Conservation (phyloP, 1,284 basidiomycete species). For the Irpex sp. region DNA sequence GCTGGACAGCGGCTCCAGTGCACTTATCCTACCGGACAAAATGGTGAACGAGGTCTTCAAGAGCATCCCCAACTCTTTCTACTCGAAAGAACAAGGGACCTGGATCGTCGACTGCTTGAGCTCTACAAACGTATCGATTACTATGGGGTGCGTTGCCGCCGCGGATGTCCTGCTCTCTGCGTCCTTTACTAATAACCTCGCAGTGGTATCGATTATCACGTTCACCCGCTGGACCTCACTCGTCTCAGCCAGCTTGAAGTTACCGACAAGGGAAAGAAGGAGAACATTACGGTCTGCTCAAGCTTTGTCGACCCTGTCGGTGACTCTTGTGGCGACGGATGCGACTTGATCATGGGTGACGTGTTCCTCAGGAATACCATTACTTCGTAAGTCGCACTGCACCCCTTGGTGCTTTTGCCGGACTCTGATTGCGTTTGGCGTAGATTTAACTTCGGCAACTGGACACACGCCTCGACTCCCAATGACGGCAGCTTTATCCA, state of each 20-base stretch:
- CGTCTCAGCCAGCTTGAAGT: neutral
- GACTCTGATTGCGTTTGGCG: neutral
- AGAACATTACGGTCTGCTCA: slow-evolving; percentile 18
- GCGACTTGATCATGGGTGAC: slow-evolving; percentile 34
- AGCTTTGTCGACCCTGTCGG: slow-evolving; percentile 11
- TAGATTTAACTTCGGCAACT: slow-evolving; percentile 13
- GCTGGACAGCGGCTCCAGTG: neutral
- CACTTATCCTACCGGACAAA: neutral
- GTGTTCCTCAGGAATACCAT: slow-evolving; percentile 38
- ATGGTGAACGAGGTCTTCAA: neutral
- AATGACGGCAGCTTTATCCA: slow-evolving; percentile 26
- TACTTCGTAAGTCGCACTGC: slow-evolving; percentile 28
- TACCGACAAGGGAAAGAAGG: slow-evolving; percentile 9
- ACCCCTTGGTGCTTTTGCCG: neutral
- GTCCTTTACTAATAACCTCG: neutral
- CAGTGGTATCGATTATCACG: slow-evolving; percentile 3
- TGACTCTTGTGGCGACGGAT: slow-evolving; percentile 12
- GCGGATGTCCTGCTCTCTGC: neutral
- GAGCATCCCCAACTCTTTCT: neutral
- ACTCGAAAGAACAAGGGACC: neutral
- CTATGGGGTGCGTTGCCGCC: neutral
- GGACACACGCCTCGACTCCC: slow-evolving; percentile 13
- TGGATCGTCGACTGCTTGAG: neutral
- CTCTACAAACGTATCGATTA: neutral
- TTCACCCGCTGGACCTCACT: slow-evolving; percentile 26